These are phyloP conservation scores for Diaporthe citrichinensis DNA, from an alignment of 2,329 filamentous ascomycete genomes.

Conservation along the genomic window DNA sequence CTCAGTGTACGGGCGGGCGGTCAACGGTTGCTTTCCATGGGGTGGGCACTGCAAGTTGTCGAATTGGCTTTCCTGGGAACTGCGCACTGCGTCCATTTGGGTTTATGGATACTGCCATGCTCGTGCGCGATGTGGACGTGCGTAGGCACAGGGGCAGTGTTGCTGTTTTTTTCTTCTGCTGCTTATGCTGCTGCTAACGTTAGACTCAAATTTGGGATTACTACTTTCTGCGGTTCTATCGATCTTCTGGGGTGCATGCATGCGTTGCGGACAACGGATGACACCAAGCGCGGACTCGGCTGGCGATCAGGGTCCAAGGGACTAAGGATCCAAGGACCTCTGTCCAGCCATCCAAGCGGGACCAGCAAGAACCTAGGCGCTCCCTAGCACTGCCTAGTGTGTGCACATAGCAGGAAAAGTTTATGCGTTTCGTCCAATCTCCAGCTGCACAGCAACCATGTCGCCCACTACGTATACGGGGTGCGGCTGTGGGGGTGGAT, in stretches of 20 bases:
- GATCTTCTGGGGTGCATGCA: constrained; percentile 17
- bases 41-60: background rate
- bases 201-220: background rate
- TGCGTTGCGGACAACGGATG: constrained; percentile 23
- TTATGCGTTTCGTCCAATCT: constrained; percentile 28
- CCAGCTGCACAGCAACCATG: background rate
- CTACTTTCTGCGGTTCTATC: background rate
- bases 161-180: too few species aligned
- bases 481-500: constrained; percentile 7
- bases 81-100: background rate
- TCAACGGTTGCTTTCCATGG: background rate
- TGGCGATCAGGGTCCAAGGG: constrained; percentile 31
- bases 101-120: background rate
- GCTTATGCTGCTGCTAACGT: background rate
- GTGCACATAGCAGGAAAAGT: constrained; percentile 4
- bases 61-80: background rate
- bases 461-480: background rate
- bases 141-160: background rate
- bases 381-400: constrained; percentile 5
- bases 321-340: background rate
- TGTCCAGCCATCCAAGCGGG: background rate
- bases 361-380: background rate
- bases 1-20: background rate
- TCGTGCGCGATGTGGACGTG: constrained; percentile 9
- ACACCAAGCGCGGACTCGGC: constrained; percentile 23